Evolutionary conservation across 768 basidiomycete genomes (phyloP), one percentile per base, ranked within the genome.

Genomic region (Aureoboletus auriporus): DNA sequence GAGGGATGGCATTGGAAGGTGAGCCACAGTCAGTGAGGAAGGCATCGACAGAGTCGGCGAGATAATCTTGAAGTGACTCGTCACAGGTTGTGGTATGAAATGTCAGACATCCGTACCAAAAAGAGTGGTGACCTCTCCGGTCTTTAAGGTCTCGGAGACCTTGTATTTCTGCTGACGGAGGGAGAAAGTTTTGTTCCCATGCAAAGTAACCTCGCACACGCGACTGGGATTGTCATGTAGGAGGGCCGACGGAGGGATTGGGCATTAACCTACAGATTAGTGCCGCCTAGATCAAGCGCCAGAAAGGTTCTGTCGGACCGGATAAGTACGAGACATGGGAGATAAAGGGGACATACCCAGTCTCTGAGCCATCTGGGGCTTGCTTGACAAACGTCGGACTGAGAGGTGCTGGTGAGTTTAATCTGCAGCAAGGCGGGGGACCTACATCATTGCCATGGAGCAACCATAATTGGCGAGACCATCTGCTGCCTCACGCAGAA

Each of bases 151-250:
- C 28, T 96, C 91, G 3, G 95, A 96, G 12, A 99, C 93, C 65
- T 86, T 91, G 74, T 93, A 99, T 66, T 98, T 98, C 63, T 97
- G 89, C 70, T 97, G 94, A 54, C 86, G 84, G 50, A 99, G 76
- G 39, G 76, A 78, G 70, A 98, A 98, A 14, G 89, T 84, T 58
- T 90, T 82, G 69, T 96, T 77, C 30, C 96, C 96, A 43, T 87
- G 76, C n/a, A 99, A 75, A 28, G 83, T 77, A 41, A 98, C 92
- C 67, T 97, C 89, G 69, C 94, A 97, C 40, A 96, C 93, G 44
- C 93, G 94, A 52, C 93, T 96, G 53, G 54, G 29, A 28, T 46
- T n/a, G 31, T 49, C 28, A 46, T 52, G 28, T 20, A 49, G 39
- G 9, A 26, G 26, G 17, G 33, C 7, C 5, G 26, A 48, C 10